A percentile compares a stretch with the other conserved stretches of the same genome.
phyloP scores from a whole-genome alignment of 768 basidiomycete genomes.

The Rhodotorula paludigena region DNA sequence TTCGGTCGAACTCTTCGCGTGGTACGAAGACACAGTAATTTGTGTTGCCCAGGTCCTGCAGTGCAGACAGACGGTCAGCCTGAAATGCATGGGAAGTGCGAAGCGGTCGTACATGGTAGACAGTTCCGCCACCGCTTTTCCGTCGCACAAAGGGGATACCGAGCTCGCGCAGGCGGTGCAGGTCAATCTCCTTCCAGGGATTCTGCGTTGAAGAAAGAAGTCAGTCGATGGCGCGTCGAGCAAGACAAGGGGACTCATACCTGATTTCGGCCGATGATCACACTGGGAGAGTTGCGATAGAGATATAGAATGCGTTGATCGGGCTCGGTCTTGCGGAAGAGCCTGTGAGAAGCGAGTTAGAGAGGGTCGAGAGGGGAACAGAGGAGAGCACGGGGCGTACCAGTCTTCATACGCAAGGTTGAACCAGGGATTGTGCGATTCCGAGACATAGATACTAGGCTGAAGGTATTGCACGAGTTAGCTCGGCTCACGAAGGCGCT shows the following conservation, averaged over 20 bases:
- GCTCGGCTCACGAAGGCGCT: background rate
- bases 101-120: constrained; percentile 93
- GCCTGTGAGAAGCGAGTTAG: constrained; percentile 50
- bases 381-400: constrained; percentile 49
- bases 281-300: constrained; percentile 81
- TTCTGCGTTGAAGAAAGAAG: too few species aligned
- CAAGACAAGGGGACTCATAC: too few species aligned
- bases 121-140: constrained; percentile 88
- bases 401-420: constrained; percentile 88
- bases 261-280: constrained; percentile 87
- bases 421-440: constrained; percentile 75
- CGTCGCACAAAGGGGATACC: constrained; percentile 74
- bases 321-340: constrained; percentile 70
- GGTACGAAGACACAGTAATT: constrained; percentile 94
- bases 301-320: constrained; percentile 71
- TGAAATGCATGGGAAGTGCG: too few species aligned
- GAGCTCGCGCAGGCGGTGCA: constrained; percentile 54
- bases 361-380: constrained; percentile 1
- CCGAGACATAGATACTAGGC: constrained; percentile 55
- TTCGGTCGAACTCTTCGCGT: constrained; percentile 70
- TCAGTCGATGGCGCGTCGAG: too few species aligned
- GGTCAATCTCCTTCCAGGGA: constrained; percentile 95
- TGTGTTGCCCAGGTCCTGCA: constrained; percentile 89
- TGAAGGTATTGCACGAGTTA: background rate
- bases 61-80: too few species aligned